Evolutionary conservation across 2,329 filamentous ascomycete genomes (phyloP), one percentile per base, ranked within the genome.

Genomic region (Beauveria pseudobassiana): DNA sequence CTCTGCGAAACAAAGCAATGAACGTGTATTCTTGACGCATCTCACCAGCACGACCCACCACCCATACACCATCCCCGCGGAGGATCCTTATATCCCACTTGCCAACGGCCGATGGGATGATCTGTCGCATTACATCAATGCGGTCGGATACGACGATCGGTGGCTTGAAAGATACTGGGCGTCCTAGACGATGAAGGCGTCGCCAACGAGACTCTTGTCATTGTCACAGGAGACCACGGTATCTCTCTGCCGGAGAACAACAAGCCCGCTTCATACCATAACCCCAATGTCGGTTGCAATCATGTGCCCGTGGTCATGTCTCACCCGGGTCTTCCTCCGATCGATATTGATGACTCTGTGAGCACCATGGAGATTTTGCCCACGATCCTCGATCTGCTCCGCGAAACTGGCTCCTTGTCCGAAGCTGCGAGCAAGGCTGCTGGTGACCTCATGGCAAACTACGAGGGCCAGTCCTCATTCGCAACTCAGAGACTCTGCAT

Each of bases 31-130:
- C 42, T 55, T 74, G 7, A 71, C 72, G 2, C 73, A 75, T 61
- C 61, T 75, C 3, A 75, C 73, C 3, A 74, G 73, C 64, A 74
- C 73, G 3, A 72, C 68, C 3, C 73, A 75, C 59, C 72, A 74
- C 40, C 67, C 70, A 4, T 74, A 71, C 38, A 65, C 65, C 1
- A 63, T 74, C 52, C 72, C 72, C 0, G 63, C 54, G 1, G 66
- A 67, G 0, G 71, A 73, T 34, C 60, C 56, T 1, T 72, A 73
- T 9, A 65, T 69, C 0, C 69, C 70, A 1, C 49, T 74, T 28
- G 66, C 66, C 1, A 66, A 65, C 22, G 69, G 69, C 0, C 54
- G 48, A 16, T 52, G 53, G 46, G 45, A 58, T 18, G 53, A 57
- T 48, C 65, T 75, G 45, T 71, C 73, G 46, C 67, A 67, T 18